Evolutionary conservation across 345 rosid genomes (phyloP), one percentile per base, ranked within the genome.

Genomic region (Orychophragmus violaceus): DNA sequence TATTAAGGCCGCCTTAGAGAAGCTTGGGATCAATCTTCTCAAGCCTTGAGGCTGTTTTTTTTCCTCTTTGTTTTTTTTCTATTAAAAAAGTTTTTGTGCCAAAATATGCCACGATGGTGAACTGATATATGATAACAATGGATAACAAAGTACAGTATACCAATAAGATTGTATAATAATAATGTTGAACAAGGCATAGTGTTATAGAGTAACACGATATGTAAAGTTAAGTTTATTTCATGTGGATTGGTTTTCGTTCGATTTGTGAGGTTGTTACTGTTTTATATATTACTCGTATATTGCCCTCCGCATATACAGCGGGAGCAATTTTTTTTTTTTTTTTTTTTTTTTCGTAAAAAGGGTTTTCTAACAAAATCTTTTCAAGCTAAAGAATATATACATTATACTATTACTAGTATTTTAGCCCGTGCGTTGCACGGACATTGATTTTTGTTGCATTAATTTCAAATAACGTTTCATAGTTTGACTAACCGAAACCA

Each of bases 21-120:
- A 74, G 46, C 77, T 74, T 54, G 74, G 70, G 8, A 49, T 75
- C 56, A 63, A 8, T 28, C 65, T 46, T 30, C 61, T 14, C 17
- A 67, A 67, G 27, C 17, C 64, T 28, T 74, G 41, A 74, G 67
- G 37, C 46, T 72, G 35, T 33, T 12, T 29, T 8, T 29, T 25
- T 30, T 14, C 12, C 37, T 14, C n/a, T n/a, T n/a, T n/a, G n/a
- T n/a, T n/a, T n/a, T n/a, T n/a, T n/a, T n/a, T n/a, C 17, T 1
- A 10, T 68, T 35, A 33, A 58, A 24, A 0, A 18, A 49, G 51
- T n/a, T 11, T 69, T 62, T 50, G 42, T 14, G 41, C 61, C 11
- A 58, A 6, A 58, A 6, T 22, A 28, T 51, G 42, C 18, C n/a
- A 32, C 18, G 60, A 28, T 21, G 28, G 29, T 16, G 18, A 56